phyloP scores from a whole-genome alignment of 2,329 filamentous ascomycete species.

The Sclerotinia sclerotiorum region DNA sequence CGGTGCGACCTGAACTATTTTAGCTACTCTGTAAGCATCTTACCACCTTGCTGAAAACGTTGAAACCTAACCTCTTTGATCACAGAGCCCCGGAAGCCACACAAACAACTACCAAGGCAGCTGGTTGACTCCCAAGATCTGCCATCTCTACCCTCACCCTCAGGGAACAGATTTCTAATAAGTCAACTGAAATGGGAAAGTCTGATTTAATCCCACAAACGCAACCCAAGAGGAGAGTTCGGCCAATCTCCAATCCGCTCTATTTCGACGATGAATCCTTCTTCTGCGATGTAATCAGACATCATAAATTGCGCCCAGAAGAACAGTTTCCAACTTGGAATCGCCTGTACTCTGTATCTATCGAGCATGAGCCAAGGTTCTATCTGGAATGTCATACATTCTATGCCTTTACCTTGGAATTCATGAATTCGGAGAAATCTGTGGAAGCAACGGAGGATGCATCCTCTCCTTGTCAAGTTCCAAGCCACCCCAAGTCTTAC shows the following conservation, averaged over 20 bases:
- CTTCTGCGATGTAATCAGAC: constrained; percentile 9
- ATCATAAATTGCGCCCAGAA: neutral
- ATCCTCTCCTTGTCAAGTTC: neutral
- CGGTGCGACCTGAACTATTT: neutral
- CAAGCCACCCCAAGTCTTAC: neutral
- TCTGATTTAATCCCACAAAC: constrained; percentile 2
- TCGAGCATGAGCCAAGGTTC: constrained; percentile 10
- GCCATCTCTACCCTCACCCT: neutral
- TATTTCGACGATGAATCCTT: constrained; percentile 1
- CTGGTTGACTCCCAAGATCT: neutral
- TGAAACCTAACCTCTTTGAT: neutral
- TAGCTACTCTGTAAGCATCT: neutral
- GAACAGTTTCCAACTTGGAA: neutral
- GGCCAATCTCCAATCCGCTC: constrained; percentile 22
- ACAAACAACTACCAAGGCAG: neutral
- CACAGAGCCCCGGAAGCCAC: neutral
- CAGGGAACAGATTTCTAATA: neutral
- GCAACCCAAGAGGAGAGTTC: constrained; percentile 9
- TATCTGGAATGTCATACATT: constrained; percentile 11
- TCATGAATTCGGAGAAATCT: neutral
- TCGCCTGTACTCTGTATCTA: neutral
- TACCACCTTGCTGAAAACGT: neutral
- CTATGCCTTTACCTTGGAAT: constrained; percentile 12
- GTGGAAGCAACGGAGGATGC: neutral
- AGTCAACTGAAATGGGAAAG: constrained; percentile 8